These are phyloP conservation scores for Chytriomyces sp. DNA, from an alignment of 192 early-diverging fungal genomes.

Conservation along the genomic window DNA sequence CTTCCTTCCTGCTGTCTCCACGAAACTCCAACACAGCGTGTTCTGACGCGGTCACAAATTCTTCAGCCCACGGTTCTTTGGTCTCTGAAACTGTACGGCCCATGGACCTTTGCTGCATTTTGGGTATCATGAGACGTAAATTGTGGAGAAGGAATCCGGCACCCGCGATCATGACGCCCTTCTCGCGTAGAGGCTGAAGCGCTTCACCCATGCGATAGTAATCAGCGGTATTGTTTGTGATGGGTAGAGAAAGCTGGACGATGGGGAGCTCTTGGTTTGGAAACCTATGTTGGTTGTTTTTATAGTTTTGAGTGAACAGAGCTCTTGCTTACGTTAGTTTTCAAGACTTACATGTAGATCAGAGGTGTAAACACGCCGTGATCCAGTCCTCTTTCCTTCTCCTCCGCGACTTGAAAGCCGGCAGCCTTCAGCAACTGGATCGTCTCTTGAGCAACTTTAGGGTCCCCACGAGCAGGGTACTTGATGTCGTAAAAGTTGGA, in stretches of 20 bases:
- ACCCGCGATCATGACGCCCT: constrained; percentile 57
- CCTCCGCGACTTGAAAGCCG: constrained; percentile 35
- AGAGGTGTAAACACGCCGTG: constrained; percentile 65
- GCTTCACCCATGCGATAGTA: constrained; percentile 49
- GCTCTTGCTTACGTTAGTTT: too few relatives aligned
- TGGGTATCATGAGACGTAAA: constrained; percentile 14
- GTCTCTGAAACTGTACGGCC: constrained; percentile 22
- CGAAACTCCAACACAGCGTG: not conserved
- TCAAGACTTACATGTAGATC: constrained; percentile 37
- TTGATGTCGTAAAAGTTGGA: constrained; percentile 49
- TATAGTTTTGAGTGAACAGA: not conserved
- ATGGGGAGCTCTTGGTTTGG: constrained; percentile 52
- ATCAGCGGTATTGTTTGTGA: constrained; percentile 37
- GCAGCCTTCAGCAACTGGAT: constrained; percentile 31
- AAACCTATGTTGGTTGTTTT: not conserved
- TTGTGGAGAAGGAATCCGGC: constrained; percentile 55
- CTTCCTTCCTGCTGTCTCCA: constrained; percentile 3
- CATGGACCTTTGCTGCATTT: not conserved
- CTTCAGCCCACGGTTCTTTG: constrained; percentile 17
- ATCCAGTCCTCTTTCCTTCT: constrained; percentile 51
- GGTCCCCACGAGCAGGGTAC: constrained; percentile 49
- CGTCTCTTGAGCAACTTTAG: constrained; percentile 48
- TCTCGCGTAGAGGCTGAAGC: constrained; percentile 46
- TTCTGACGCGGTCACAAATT: constrained; percentile 19
- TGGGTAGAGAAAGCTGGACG: constrained; percentile 49